These are phyloP conservation scores for Volvox reticuliferus DNA, from an alignment of 139 green algal species.

Conservation along the genomic window DNA sequence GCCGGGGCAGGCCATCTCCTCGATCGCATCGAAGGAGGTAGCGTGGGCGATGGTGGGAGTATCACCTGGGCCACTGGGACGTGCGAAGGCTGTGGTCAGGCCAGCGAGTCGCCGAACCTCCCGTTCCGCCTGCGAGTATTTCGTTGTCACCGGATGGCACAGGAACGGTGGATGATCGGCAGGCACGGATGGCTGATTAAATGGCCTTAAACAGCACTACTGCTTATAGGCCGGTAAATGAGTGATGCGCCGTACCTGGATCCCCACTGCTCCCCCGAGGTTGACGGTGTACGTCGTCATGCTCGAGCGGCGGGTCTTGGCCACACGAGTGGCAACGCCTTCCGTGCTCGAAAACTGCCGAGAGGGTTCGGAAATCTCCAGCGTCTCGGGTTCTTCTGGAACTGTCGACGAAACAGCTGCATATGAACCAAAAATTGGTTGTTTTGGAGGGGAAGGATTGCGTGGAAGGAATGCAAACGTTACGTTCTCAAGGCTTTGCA, in stretches of 20 bases:
- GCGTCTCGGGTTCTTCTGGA: conserved; percentile 4
- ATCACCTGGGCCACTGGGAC: neutral
- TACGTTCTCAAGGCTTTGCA: too few relatives aligned
- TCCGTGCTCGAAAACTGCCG: neutral
- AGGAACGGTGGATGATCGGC: too few relatives aligned
- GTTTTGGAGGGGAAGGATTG: too few relatives aligned
- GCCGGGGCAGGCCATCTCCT: conserved; percentile 6
- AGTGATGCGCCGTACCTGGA: neutral
- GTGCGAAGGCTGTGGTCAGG: neutral
- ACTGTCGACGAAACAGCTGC: neutral
- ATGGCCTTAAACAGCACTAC: too few relatives aligned
- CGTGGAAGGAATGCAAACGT: too few relatives aligned
- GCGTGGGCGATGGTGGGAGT: neutral
- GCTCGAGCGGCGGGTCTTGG: neutral
- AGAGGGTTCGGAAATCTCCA: conserved; percentile 2
- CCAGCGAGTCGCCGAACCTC: conserved; percentile 28
- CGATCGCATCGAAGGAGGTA: conserved; percentile 16
- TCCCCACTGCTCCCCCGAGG: neutral
- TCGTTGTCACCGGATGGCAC: too few relatives aligned
- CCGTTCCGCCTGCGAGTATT: conserved; percentile 13
- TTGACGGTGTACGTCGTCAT: conserved; percentile 36
- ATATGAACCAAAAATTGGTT: neutral
- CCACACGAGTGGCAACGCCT: neutral
- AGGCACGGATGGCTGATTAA: too few relatives aligned
- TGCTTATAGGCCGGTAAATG: neutral